A percentile compares a stretch with the other conserved stretches of the same genome.
phyloP scores from a whole-genome alignment of 805 yeast species.

The Saccharomycopsis schoenii region DNA sequence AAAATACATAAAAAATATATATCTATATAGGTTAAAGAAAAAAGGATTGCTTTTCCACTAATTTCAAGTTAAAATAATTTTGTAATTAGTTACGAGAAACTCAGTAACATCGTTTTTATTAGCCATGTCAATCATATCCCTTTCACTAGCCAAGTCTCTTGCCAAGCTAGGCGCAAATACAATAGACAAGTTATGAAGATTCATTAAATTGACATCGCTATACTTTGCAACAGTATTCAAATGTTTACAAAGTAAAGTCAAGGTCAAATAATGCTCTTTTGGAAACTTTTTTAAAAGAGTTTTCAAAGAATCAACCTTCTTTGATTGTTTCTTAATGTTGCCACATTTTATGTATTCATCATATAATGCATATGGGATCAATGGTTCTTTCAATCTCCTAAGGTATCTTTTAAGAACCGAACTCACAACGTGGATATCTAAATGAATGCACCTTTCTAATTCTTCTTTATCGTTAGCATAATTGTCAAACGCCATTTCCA shows the following conservation, averaged over 20 bases:
- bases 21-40: no score
- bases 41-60: background rate
- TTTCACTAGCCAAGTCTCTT: conserved; percentile 66
- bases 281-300: conserved; percentile 49
- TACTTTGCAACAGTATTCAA: conserved; percentile 46
- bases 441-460: conserved; percentile 29
- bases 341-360: conserved; percentile 53
- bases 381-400: conserved; percentile 75
- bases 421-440: conserved; percentile 78
- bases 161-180: conserved; percentile 93
- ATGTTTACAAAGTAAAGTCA: conserved; percentile 54
- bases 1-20: no score
- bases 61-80: conserved; percentile 26
- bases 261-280: conserved; percentile 48
- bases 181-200: conserved; percentile 67
- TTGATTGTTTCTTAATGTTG: conserved; percentile 21
- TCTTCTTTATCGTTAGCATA: conserved; percentile 25
- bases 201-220: conserved; percentile 66
- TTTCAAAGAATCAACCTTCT: conserved; percentile 34
- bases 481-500: conserved; percentile 26
- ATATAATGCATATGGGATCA: conserved; percentile 63
- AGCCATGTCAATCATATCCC: conserved; percentile 80
- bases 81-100: conserved; percentile 45
- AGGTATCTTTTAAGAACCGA: conserved; percentile 81
- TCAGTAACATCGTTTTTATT: conserved; percentile 71